phyloP scores from a whole-genome alignment of 306 rosid genomes.

The Trifolium subterraneum region DNA sequence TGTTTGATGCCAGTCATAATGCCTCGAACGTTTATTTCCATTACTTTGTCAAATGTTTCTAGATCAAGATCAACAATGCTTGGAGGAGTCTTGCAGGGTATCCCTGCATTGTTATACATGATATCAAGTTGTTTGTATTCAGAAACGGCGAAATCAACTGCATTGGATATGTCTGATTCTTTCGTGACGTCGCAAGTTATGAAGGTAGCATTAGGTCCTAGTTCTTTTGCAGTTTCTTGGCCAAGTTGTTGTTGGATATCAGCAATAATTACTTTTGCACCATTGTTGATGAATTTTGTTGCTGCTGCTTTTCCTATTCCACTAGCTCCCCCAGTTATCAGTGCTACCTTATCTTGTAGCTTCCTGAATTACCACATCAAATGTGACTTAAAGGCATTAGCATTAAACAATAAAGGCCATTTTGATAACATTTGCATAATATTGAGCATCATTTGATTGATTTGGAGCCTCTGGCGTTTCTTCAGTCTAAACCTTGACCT shows the following conservation, averaged over 20 bases:
- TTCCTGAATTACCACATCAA: constrained; percentile 51
- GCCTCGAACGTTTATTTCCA: constrained; percentile 77
- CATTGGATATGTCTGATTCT: constrained; percentile 74
- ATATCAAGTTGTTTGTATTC: constrained; percentile 71
- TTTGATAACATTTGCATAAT: constrained; percentile 17
- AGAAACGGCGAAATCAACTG: constrained; percentile 74
- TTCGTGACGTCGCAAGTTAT: constrained; percentile 71
- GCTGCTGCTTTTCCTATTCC: constrained; percentile 92
- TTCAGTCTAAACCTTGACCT: neutral
- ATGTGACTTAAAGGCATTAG: constrained; percentile 11
- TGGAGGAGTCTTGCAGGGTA: constrained; percentile 72
- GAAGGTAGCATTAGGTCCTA: constrained; percentile 76
- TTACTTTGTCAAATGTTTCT: constrained; percentile 59
- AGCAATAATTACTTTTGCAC: constrained; percentile 90
- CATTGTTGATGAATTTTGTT: constrained; percentile 68
- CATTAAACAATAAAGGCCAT: constrained; percentile 2
- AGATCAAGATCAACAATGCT: constrained; percentile 74
- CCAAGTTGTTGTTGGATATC: constrained; percentile 74
- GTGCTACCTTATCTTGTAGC: constrained; percentile 82
- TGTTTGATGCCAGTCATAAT: constrained; percentile 80
- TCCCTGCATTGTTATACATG: constrained; percentile 87
- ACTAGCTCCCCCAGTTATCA: constrained; percentile 93
- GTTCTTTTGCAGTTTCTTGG: constrained; percentile 61
- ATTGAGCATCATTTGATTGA: neutral
- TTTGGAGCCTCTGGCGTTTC: neutral